Base-by-base conservation (phyloP, 352 stramenopile genomes). In the Globisporangium alternatum region DNA sequence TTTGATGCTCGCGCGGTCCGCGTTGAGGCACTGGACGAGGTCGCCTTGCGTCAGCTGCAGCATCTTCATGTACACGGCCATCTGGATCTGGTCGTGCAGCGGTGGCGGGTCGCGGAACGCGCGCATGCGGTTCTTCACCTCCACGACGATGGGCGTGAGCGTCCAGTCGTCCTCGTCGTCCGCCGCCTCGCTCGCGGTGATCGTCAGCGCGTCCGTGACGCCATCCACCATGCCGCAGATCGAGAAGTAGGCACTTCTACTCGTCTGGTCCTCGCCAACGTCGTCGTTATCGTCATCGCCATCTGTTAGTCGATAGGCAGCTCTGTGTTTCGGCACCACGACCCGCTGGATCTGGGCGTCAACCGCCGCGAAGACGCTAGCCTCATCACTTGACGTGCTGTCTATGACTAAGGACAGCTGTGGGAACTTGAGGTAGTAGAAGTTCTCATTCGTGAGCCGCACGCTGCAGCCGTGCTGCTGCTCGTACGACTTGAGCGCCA, bases 31-130 rank as follows among this genome's bases (percentile, higher is more conserved):
- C 68, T 93, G 77, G 21, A 94, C 77, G 53, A 94, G 65, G 58
- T 94, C 80, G 19, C 83, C 85, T 33, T 83, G 66, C 9, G 71
- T 58, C 33, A 92, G 63, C 1, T 62, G 69, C 5, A 92, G 60
- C 83, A 94, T 88, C 65, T 94, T 94, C 69, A 94, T 85, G 65
- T 94, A 94, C 22, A 94, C 72, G 17, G 81, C 83, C 65, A 92
- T 78, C 53, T 94, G 85, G 21, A 94, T 83, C 31, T 88, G 75
- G 57, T 94, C 85, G 58, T 92, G 76, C 15, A 93, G 73, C 6
- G 81, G 85, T 3, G 76, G 81, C 5, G 79, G 82, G 9, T 80
- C 67, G 7, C 75, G 74, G 54, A 93, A 89, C 41, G 72, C 71
- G 33, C 75, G 72, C 66, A 93, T 64, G 19, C 85, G 81, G 67